A percentile compares a stretch with the other conserved stretches of the same genome.
Conservation (phyloP, 139 green algal species). For the Chloropicon primus region DNA sequence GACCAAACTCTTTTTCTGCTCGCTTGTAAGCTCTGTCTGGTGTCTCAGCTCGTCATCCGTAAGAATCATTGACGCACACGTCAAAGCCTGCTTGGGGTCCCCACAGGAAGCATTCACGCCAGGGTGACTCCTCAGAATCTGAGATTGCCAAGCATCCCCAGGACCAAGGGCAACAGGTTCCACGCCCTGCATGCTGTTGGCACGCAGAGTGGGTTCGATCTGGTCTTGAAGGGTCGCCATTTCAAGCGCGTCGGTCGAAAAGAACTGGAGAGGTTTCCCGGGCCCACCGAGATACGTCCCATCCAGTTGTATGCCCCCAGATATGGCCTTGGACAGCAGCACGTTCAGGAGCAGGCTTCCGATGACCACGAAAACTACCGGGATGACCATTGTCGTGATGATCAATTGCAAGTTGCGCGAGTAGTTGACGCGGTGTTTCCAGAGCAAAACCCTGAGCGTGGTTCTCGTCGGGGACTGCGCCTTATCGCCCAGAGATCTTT, state of each 20-base stretch:
- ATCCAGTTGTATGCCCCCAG: background rate
- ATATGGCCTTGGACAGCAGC: background rate
- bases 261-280: background rate
- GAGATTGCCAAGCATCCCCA: background rate
- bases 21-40: background rate
- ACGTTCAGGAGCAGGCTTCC: background rate
- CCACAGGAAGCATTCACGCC: background rate
- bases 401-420: background rate
- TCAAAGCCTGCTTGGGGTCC: background rate
- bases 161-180: background rate
- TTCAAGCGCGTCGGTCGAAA: background rate
- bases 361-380: background rate
- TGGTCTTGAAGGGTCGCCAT: too few relatives aligned
- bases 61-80: background rate
- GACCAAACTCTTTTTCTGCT: background rate
- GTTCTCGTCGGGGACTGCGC: background rate
- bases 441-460: background rate
- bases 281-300: background rate
- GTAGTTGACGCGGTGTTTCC: background rate
- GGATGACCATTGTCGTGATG: background rate
- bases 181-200: too few relatives aligned
- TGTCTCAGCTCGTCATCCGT: background rate
- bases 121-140: background rate
- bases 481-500: too few relatives aligned
- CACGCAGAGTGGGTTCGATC: too few relatives aligned